A percentile compares a stretch with the other conserved stretches of the same genome.
phyloP scores from a whole-genome alignment of 225 moss, liverwort and hornwort genomes.

The Thuidium tamariscinum region DNA sequence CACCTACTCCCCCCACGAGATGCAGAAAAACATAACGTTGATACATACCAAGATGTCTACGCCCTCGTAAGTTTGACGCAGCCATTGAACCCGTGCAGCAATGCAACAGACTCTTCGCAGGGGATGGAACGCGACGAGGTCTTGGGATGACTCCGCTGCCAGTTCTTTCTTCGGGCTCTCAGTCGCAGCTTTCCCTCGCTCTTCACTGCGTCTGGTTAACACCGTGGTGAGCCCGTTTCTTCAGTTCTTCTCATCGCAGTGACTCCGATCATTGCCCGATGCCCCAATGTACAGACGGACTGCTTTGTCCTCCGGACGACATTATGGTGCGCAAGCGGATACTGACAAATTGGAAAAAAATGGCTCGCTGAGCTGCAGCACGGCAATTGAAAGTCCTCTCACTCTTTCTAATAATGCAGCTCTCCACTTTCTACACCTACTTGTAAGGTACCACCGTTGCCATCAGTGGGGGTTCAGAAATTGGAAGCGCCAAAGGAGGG shows the following conservation, averaged over 20 bases:
- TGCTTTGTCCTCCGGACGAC: too few species aligned
- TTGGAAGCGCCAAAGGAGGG: too few species aligned
- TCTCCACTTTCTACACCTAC: too few species aligned
- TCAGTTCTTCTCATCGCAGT: too few species aligned
- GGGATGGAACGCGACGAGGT: neutral
- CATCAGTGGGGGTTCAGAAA: too few species aligned
- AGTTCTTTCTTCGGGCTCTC: neutral
- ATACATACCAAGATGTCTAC: constrained; percentile 1
- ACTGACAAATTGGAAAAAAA: neutral
- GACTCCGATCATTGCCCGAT: too few species aligned
- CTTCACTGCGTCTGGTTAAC: neutral
- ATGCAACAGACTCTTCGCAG: neutral
- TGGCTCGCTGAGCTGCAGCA: too few species aligned
- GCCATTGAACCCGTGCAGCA: constrained; percentile 4
- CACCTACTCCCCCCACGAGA: neutral
- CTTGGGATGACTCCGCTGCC: neutral
- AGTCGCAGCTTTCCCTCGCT: neutral
- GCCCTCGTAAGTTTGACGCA: constrained; percentile 7
- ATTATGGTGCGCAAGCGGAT: too few species aligned
- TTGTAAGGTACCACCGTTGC: too few species aligned
- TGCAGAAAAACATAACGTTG: neutral
- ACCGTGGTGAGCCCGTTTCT: neutral
- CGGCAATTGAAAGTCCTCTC: too few species aligned
- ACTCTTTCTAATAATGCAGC: neutral
- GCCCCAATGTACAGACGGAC: too few species aligned